Base-by-base conservation (phyloP, 176 grass and related monocot species). In the Avena eriantha region DNA sequence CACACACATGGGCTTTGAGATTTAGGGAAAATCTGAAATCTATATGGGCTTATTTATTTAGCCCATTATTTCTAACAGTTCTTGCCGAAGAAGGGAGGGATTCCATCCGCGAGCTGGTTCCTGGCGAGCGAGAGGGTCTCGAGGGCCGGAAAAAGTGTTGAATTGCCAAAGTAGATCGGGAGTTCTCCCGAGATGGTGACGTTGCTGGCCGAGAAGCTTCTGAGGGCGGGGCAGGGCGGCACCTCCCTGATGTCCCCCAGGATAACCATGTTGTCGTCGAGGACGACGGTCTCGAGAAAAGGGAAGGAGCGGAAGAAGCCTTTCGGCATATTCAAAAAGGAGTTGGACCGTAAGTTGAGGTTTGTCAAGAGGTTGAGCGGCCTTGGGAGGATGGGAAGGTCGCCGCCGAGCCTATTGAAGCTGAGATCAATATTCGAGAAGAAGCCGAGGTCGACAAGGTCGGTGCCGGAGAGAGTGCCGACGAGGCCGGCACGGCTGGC, bases 401-500 rank as follows among this genome's bases (percentile, higher is more conserved):
- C 22, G 35, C 9, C 35, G 14, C 21, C 16, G 18, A 47, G 22
- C 2, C 0, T 3, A 68, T 83, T 83, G 69, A 26, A 19, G 68
- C 53, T 83, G 68, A 73, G 51, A 16, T 83, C 68, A n/a, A 83
- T 67, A 14, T 70, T 21, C 19, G 68, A 0, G 34, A 83, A 68
- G 14, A 26, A 13, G 0, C 33, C 13, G 22, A 74, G 82, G 5
- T 73, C 31, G 53, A 39, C 72, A 7, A 83, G 82, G 53, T 83
- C 53, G n/a, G 53, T 24, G 82, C 82, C 67, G 12, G 19, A 57
- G 81, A 83, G 50, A 15, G 1, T 24, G 67, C 81, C 82, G 1
- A 3, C 1, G 22, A 83, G 82, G 82, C 69, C 53, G 69, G 47
- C 80, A 7, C 35, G 67, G 80, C 66, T 83, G 34, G 80, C 80